Conservation (phyloP, 139 green algal species). For the Pleodorina starrii region DNA sequence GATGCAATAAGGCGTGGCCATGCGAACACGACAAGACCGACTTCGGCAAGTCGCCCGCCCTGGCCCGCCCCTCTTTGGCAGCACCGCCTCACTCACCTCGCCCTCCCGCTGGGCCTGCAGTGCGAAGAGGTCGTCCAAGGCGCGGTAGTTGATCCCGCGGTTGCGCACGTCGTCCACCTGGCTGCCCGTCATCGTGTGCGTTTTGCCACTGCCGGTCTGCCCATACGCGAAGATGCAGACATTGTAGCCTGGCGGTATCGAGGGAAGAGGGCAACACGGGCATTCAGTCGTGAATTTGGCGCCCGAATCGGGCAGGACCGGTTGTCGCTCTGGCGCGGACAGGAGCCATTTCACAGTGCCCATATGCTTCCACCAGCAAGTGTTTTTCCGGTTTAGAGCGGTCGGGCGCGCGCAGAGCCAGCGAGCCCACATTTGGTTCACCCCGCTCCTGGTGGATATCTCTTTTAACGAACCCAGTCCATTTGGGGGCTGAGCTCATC, state of each 20-base stretch:
- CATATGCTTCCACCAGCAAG: too few species aligned
- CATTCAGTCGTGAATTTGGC: too few species aligned
- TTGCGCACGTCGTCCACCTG: slow-evolving; percentile 61
- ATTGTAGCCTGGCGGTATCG: slow-evolving; percentile 85
- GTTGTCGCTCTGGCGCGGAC: too few species aligned
- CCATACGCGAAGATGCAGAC: slow-evolving; percentile 93
- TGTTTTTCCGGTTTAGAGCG: too few species aligned
- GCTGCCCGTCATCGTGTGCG: slow-evolving; percentile 90
- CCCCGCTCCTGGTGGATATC: background rate
- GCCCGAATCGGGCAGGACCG: too few species aligned
- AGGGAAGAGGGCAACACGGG: background rate
- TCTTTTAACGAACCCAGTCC: background rate
- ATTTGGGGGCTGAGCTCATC: too few species aligned
- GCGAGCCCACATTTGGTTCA: background rate
- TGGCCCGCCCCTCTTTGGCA: too few species aligned
- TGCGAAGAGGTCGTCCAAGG: slow-evolving; percentile 92
- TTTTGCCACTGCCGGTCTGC: slow-evolving; percentile 90
- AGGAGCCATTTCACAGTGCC: too few species aligned
- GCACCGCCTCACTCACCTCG: slow-evolving; percentile 74
- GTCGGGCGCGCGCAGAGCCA: too few species aligned
- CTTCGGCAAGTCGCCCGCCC: too few species aligned
- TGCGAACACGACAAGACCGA: too few species aligned
- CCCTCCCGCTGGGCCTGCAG: slow-evolving; percentile 71
- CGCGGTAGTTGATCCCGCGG: slow-evolving; percentile 93
- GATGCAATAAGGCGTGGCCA: too few species aligned